These are phyloP conservation scores for Oligophagozyma castellii DNA, from an alignment of 1,139 yeast species.

Conservation along the genomic window DNA sequence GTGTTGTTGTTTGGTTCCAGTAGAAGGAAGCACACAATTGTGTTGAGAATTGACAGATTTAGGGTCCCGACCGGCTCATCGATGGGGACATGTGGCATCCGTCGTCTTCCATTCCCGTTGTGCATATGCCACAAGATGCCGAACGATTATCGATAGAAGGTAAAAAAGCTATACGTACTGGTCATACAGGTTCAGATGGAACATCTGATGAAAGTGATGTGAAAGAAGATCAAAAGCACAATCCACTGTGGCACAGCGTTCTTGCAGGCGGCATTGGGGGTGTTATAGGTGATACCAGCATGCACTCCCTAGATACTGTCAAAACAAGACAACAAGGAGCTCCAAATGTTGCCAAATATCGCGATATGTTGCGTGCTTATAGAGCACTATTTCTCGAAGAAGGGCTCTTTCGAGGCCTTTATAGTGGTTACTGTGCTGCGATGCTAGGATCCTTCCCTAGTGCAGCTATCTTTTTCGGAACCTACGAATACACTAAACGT, in stretches of 20 bases:
- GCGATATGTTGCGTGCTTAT: constrained; percentile 57
- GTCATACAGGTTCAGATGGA: constrained; percentile 3
- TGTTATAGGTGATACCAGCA: constrained; percentile 76
- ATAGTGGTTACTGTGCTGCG: constrained; percentile 89
- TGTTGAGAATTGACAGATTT: background rate
- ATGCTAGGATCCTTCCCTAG: constrained; percentile 86
- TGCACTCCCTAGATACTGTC: constrained; percentile 94
- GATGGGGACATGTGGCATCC: constrained; percentile 17
- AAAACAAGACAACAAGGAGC: constrained; percentile 96
- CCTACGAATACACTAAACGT: constrained; percentile 75
- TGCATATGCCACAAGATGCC: constrained; percentile 13
- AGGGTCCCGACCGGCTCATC: background rate
- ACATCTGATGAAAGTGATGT: constrained; percentile 6
- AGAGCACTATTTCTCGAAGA: constrained; percentile 62
- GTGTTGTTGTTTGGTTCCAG: too few relatives aligned
- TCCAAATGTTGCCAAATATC: constrained; percentile 51
- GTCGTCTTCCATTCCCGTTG: constrained; percentile 20
- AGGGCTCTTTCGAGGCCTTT: constrained; percentile 73
- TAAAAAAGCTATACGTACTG: constrained; percentile 1
- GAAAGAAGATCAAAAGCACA: constrained; percentile 8
- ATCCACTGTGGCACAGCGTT: constrained; percentile 49
- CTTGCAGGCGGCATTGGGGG: constrained; percentile 95
- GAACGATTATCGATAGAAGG: too few relatives aligned
- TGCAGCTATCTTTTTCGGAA: constrained; percentile 82
- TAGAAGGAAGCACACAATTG: constrained; percentile 3